These are phyloP conservation scores for Aureobasidium subglaciale DNA, from an alignment of 2,329 filamentous ascomycete species.

Conservation along the genomic window DNA sequence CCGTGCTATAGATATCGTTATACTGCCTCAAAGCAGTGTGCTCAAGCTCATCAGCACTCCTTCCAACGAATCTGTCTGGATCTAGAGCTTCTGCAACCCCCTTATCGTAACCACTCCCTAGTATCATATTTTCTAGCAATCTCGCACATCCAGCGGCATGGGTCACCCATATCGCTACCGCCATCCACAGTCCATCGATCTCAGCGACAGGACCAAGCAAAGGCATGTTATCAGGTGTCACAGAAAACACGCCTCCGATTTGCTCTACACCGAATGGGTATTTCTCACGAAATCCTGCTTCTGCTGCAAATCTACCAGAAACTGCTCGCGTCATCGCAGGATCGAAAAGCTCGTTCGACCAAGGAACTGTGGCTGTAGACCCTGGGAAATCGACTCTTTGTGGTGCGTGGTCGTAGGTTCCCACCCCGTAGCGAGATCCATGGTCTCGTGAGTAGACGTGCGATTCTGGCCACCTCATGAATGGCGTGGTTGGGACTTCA, in stretches of 20 bases:
- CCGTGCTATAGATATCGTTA: neutral
- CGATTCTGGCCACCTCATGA: slow-evolving; percentile 31
- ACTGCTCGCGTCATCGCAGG: neutral
- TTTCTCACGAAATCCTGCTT: neutral
- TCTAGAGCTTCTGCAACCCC: neutral
- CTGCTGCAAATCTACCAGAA: neutral
- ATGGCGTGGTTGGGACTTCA: slow-evolving; percentile 19
- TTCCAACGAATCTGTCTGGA: neutral
- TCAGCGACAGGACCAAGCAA: slow-evolving; percentile 26
- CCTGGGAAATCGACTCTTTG: slow-evolving; percentile 20
- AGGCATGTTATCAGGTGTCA: slow-evolving; percentile 32
- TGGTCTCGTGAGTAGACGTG: slow-evolving; percentile 32
- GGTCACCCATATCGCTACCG: slow-evolving; percentile 32
- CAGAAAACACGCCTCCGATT: slow-evolving; percentile 29
- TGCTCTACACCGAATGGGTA: neutral
- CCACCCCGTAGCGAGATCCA: slow-evolving; percentile 28
- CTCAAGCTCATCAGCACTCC: neutral
- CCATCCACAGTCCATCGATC: slow-evolving; percentile 25
- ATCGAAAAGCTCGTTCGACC: neutral
- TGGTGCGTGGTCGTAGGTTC: slow-evolving; percentile 29
- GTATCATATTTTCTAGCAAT: slow-evolving; percentile 19
- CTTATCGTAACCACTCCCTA: neutral
- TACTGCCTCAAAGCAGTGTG: neutral
- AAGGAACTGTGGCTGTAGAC: slow-evolving; percentile 20
- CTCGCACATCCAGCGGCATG: slow-evolving; percentile 30